Evolutionary conservation across 495 filamentous ascomycete genomes (phyloP), one percentile per base, ranked within the genome.

Genomic region (Xylaria curta): DNA sequence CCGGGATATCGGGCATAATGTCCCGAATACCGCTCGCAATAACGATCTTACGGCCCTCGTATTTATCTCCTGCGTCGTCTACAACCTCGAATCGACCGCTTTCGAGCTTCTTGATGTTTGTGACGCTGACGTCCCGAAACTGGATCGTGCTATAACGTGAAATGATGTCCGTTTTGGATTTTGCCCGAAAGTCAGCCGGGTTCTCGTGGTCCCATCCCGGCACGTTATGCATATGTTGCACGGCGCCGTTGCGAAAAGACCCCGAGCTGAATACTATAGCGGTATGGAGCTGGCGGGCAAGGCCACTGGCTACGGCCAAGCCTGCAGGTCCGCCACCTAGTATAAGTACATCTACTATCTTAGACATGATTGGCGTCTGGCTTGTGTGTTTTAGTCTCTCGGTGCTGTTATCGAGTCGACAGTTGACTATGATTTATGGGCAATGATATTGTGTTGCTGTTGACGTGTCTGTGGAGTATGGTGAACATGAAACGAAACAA

Each of bases 241-340:
- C 73, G 15, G 42, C 31, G 17, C 71, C 74, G 73, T 91, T 90
- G 60, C 89, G 86, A 71, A 87, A 90, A 4, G 63, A 67, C 9
- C 77, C 76, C 3, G 81, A 82, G 76, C 86, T 83, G 76, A 91
- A 87, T 53, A 90, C 74, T 3, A 87, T 69, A 9, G 81, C 77
- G 3, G 79, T 83, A 69, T 86, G 81, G 6, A 79, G 72, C 33
- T 85, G 82, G 17, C 89, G 87, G 0, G 83, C 83, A 1, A 91
- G 81, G 8, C 74, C 77, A 8, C 76, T 44, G 4, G 88, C 88
- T 6, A 79, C 77, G 1, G 84, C 74, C 2, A 91, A 81, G 10
- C 89, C 89, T 10, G 87, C 85, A 7, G 88, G 87, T 3, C 89
- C 89, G 46, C 77, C 83, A 73, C 89, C 89, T 44, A 91, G 81